Percentiles rank a stretch among this genome's conserved stretches.
These are phyloP conservation scores for Elaeis guineensis DNA, from an alignment of 176 grass and related monocot genomes.

Conservation along the genomic window DNA sequence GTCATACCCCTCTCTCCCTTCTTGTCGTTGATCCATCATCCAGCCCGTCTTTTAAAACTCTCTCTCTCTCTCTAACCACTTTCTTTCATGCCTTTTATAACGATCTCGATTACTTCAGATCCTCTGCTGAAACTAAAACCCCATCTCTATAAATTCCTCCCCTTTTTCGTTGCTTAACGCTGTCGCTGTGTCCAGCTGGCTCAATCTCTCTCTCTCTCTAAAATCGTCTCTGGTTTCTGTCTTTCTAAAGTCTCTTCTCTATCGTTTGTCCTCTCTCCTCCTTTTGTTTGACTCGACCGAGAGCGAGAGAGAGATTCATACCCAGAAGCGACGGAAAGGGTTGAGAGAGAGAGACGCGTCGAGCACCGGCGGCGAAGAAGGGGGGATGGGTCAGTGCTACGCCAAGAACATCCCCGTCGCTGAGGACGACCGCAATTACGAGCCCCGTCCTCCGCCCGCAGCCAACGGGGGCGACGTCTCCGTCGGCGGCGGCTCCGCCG, in stretches of 20 bases:
- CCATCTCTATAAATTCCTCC: not conserved
- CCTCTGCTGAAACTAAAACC: not conserved
- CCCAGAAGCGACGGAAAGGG: not conserved
- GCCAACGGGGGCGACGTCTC: not conserved
- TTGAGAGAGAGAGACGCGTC: not conserved
- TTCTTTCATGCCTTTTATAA: no score
- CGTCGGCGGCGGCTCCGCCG: constrained; percentile 6
- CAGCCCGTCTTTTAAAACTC: no score
- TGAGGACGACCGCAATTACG: constrained; percentile 16
- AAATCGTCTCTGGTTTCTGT: no score
- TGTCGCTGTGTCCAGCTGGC: constrained; percentile 33
- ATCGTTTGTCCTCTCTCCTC: constrained; percentile 18
- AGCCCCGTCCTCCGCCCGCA: constrained; percentile 22
- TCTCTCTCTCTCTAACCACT: no score
- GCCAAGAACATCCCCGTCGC: constrained; percentile 47
- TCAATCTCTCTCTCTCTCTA: constrained; percentile 2
- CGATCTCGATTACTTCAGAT: no score
- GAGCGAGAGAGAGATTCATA: no score
- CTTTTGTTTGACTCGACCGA: no score
- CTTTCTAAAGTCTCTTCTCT: not conserved
- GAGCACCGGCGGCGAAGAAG: not conserved
- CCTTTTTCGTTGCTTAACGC: not conserved
- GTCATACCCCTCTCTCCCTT: no score
- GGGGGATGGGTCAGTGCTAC: constrained; percentile 82
- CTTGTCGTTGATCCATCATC: no score